Base-by-base conservation (phyloP, 2,329 filamentous ascomycete species). In the Trichophyton equinum region DNA sequence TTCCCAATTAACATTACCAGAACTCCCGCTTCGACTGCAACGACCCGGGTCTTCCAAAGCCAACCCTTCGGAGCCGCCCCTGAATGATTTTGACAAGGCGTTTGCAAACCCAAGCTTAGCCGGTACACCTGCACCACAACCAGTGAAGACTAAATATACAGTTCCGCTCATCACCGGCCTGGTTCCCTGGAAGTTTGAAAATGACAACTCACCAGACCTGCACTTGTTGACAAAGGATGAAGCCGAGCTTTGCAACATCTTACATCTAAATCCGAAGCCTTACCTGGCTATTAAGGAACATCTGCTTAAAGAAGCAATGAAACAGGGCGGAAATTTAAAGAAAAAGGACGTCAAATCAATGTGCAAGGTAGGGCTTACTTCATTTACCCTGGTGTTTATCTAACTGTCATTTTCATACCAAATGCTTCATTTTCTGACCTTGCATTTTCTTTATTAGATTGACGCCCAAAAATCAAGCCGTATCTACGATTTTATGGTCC, bases 231-330 rank as follows among this genome's bases (percentile, higher is more conserved):
- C 88, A 0, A 81, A 85, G 0, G 90, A 95, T 65, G 94, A 99
- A 73, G 79, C 84, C 3, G 89, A 95, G 68, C 77, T 99, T 0
- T 99, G 94, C 76, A 88, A 89, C 67, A 81, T 87, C 46, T 81
- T 95, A 13, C 84, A 91, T 47, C 77, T 99, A 59, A 88, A 94
- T 73, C 94, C 94, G 0, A 99, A 99, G 76, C 89, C 94, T 1
- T 99, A 96, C 72, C 75, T 96, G 4, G 90, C 90, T 70, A 90
- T 97, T 74, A 99, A 99, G 74, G 91, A 96, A 72, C 85, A 88
- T 63, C 79, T 97, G n/a, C 75, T 97, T 59, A 89, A 89, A 68
- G 92, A 97, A 71, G 89, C 92, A 0, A 83, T 96, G 72, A 94
- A 92, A 75, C 85, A 86, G 62, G 92, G 94, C 62, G 94, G 94